Evolutionary conservation across 768 basidiomycete species (phyloP).

Genomic region (Rhizopogon salebrosus): DNA sequence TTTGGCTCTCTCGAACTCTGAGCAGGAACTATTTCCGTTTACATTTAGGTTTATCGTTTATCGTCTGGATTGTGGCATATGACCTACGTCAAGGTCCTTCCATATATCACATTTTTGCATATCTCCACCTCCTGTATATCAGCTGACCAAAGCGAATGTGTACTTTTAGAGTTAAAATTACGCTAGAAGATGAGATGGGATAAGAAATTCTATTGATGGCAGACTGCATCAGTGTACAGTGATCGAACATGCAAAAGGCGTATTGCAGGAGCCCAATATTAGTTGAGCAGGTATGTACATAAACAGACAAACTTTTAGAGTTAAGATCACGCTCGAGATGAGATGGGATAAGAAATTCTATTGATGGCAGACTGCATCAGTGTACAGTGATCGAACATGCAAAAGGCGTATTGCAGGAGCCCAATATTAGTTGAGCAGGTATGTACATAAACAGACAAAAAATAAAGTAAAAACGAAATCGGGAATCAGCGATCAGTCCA

Average conservation of each 20-base stretch:
- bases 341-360: no score
- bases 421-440: not conserved
- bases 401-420: no score
- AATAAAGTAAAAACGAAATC: conserved; percentile 8
- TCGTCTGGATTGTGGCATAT: not conserved
- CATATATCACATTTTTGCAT: conserved; percentile 13
- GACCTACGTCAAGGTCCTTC: conserved; percentile 12
- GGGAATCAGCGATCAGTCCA: conserved; percentile 2
- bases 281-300: not conserved
- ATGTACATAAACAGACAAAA: not conserved
- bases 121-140: conserved; percentile 25
- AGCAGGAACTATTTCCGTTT: not conserved
- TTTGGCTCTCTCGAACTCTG: not conserved
- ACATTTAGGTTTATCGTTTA: not conserved
- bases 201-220: no score
- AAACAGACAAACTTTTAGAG: not conserved
- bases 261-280: not conserved
- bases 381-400: no score
- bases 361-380: no score
- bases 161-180: conserved; percentile 13
- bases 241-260: no score
- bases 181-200: no score
- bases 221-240: no score
- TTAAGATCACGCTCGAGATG: no score
- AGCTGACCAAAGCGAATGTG: conserved; percentile 7